These are phyloP conservation scores for Barbatosphaeria neglecta DNA, from an alignment of 495 filamentous ascomycete genomes.

Conservation along the genomic window DNA sequence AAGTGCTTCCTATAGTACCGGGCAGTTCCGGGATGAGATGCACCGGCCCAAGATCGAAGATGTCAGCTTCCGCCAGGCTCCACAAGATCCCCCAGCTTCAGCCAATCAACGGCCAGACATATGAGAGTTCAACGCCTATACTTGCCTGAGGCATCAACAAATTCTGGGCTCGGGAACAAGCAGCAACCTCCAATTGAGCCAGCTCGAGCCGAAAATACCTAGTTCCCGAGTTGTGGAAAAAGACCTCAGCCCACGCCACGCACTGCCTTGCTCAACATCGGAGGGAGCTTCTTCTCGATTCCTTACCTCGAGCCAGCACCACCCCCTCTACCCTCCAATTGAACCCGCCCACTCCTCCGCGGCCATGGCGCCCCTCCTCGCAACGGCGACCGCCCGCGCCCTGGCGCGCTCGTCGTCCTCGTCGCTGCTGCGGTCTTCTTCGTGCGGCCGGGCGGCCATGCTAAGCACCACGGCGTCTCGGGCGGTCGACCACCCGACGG, in stretches of 20 bases:
- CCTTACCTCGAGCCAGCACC: too few relatives aligned
- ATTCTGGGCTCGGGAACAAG: conserved; percentile 9
- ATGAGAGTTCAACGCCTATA: neutral
- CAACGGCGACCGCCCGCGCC: conserved; percentile 32
- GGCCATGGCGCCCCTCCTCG: conserved; percentile 35
- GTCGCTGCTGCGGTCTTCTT: too few relatives aligned
- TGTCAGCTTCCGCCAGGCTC: too few relatives aligned
- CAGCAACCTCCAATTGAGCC: conserved; percentile 14
- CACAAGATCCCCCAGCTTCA: neutral
- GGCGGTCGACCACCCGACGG: conserved; percentile 16
- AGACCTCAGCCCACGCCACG: conserved; percentile 33
- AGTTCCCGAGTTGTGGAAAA: conserved; percentile 16
- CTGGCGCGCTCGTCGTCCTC: conserved; percentile 28
- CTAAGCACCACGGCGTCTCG: conserved; percentile 32
- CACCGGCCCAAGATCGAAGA: too few relatives aligned
- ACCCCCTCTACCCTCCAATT: conserved; percentile 15
- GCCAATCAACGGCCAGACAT: conserved; percentile 16
- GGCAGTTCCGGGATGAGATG: too few relatives aligned
- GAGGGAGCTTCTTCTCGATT: conserved; percentile 8
- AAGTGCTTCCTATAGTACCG: too few relatives aligned
- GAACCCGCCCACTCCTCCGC: conserved; percentile 8
- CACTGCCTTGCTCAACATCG: neutral
- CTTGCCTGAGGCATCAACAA: conserved; percentile 18
- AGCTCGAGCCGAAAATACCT: conserved; percentile 22
- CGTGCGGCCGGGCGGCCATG: conserved; percentile 30